A percentile compares a stretch with the other conserved stretches of the same genome.
Conservation (phyloP, 352 stramenopile species). For the Phytopythium litorale region DNA sequence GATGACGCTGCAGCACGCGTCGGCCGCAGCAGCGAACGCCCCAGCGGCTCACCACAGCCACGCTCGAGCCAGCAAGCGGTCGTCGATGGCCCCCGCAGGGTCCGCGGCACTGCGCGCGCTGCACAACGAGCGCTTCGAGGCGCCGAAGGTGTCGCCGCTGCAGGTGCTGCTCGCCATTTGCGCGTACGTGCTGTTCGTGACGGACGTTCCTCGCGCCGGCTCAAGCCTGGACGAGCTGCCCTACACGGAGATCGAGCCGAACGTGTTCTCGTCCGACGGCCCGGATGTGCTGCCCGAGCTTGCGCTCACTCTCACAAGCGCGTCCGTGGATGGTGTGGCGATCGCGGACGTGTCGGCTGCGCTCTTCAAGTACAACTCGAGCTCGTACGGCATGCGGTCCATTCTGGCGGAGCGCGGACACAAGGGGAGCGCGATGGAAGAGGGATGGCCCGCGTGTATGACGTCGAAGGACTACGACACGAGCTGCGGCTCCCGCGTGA, state of each 20-base stretch:
- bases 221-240: conserved; percentile 34
- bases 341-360: conserved; percentile 13
- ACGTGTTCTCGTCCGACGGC: conserved; percentile 45
- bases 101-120: conserved; percentile 1
- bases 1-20: background rate
- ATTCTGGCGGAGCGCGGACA: conserved; percentile 21
- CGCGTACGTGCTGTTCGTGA: conserved; percentile 41
- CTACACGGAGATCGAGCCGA: conserved; percentile 44
- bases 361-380: conserved; percentile 41
- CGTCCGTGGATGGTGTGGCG: background rate
- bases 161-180: conserved; percentile 33
- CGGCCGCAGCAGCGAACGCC: background rate
- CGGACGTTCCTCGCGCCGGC: conserved; percentile 32
- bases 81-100: background rate
- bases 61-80: background rate
- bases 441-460: conserved; percentile 16
- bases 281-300: conserved; percentile 26
- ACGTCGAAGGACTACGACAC: conserved; percentile 24
- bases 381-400: conserved; percentile 41
- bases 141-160: conserved; percentile 8
- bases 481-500: conserved; percentile 19
- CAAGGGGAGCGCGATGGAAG: conserved; percentile 8
- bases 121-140: conserved; percentile 7
- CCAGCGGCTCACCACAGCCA: background rate
- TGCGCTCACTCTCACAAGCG: conserved; percentile 14